Evolutionary conservation across 2,329 filamentous ascomycete genomes (phyloP).

Genomic region (Lecanicillium sp.): DNA sequence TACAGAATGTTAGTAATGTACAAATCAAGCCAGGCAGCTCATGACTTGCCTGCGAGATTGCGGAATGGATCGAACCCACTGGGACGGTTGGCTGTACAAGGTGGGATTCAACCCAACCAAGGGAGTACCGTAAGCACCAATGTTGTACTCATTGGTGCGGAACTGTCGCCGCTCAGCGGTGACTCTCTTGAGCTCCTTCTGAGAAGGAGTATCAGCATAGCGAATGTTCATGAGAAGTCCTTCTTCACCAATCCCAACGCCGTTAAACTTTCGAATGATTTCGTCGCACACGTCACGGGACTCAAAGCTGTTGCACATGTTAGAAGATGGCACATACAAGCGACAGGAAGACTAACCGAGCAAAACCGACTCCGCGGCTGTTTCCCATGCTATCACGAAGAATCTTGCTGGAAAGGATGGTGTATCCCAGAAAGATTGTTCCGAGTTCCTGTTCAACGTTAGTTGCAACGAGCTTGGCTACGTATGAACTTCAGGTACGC

Average conservation of each 20-base stretch:
- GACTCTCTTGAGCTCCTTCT: conserved; percentile 94
- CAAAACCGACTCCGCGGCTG: conserved; percentile 94
- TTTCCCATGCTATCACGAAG: conserved; percentile 86
- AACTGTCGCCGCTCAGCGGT: conserved; percentile 93
- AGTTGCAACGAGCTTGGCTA: conserved; percentile 2
- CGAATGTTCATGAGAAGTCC: conserved; percentile 84
- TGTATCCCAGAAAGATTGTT: conserved; percentile 70
- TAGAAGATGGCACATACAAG: conserved; percentile 9
- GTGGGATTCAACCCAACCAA: conserved; percentile 45
- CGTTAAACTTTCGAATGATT: conserved; percentile 81
- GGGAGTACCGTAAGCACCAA: conserved; percentile 58
- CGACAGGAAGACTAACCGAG: conserved; percentile 55
- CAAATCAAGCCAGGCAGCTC: neutral
- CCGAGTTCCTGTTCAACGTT: conserved; percentile 54
- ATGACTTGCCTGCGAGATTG: conserved; percentile 22
- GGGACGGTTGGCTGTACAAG: conserved; percentile 27
- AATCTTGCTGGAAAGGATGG: conserved; percentile 89
- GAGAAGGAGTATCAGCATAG: conserved; percentile 92
- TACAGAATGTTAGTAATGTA: conserved; percentile 8
- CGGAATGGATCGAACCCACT: conserved; percentile 26
- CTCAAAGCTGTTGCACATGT: conserved; percentile 63
- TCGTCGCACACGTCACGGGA: conserved; percentile 81
- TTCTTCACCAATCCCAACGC: conserved; percentile 66
- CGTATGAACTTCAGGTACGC: conserved; percentile 12
- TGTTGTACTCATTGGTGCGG: conserved; percentile 91